Conservation (phyloP, 176 grass and related monocot species). For the Ensete glaucum region DNA sequence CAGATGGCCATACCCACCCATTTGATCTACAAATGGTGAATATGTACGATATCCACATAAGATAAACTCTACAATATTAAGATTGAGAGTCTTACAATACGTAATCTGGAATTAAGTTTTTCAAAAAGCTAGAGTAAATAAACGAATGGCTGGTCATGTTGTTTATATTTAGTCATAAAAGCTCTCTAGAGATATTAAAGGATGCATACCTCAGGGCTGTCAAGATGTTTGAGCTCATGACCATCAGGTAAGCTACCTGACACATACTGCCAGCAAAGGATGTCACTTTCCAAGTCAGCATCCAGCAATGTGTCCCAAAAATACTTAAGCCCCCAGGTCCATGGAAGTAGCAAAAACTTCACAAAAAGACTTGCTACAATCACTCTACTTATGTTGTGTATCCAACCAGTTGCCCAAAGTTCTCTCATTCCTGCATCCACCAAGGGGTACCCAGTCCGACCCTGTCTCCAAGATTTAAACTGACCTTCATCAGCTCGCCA, state of each 20-base stretch:
- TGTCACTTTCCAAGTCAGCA: slow-evolving; percentile 87
- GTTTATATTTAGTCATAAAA: background rate
- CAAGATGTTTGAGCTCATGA: slow-evolving; percentile 76
- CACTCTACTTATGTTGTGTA: slow-evolving; percentile 76
- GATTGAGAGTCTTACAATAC: too few species aligned
- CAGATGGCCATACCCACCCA: too few species aligned
- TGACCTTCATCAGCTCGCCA: slow-evolving; percentile 55
- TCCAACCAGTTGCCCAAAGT: slow-evolving; percentile 96
- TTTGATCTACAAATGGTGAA: too few species aligned
- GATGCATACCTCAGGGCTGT: slow-evolving; percentile 69
- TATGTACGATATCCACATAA: too few species aligned
- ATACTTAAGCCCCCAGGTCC: slow-evolving; percentile 96
- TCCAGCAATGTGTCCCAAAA: slow-evolving; percentile 96
- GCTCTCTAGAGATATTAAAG: slow-evolving; percentile 1
- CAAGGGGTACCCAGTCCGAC: slow-evolving; percentile 82
- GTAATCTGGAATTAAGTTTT: too few species aligned
- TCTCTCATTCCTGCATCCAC: slow-evolving; percentile 99
- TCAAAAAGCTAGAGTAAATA: too few species aligned
- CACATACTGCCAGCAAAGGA: slow-evolving; percentile 97
- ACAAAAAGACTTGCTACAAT: slow-evolving; percentile 77
- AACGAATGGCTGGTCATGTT: too few species aligned
- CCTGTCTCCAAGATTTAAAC: slow-evolving; percentile 88
- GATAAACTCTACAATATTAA: too few species aligned
- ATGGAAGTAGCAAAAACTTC: slow-evolving; percentile 73
- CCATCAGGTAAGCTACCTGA: slow-evolving; percentile 94